phyloP scores from a whole-genome alignment of 306 rosid species.

The Begonia fuchsioides region DNA sequence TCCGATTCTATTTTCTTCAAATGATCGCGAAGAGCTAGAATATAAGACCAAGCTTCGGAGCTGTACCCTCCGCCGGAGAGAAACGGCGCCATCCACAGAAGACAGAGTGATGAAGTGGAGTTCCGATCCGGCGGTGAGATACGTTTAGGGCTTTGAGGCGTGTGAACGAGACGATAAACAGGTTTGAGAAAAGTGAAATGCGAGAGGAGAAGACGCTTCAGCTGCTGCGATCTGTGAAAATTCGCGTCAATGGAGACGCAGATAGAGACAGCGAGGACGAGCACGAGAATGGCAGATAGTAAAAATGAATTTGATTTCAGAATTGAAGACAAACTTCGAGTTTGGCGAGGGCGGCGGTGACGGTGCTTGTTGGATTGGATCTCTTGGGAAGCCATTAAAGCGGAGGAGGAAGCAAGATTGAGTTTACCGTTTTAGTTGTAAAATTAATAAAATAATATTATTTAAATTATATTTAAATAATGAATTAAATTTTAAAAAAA shows the following conservation, averaged over 20 bases:
- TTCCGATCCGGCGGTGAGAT: conserved; percentile 4
- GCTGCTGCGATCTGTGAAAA: conserved; percentile 24
- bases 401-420: background rate
- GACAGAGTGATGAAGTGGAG: conserved; percentile 24
- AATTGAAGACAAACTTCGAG: conserved; percentile 14
- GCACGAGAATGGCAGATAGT: conserved; percentile 28
- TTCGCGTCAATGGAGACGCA: conserved; percentile 28
- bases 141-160: conserved; percentile 14
- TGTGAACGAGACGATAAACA: conserved; percentile 13
- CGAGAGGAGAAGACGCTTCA: conserved; percentile 18
- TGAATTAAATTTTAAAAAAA: too few relatives aligned
- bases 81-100: conserved; percentile 84
- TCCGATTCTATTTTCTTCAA: background rate
- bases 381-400: conserved; percentile 31
- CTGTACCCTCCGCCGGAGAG: conserved; percentile 88
- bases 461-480: too few relatives aligned
- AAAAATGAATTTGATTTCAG: conserved; percentile 17
- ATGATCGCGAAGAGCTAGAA: conserved; percentile 39
- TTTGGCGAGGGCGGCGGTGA: conserved; percentile 14
- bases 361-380: conserved; percentile 9
- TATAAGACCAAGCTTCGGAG: conserved; percentile 75
- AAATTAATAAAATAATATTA: too few relatives aligned
- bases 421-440: too few relatives aligned
- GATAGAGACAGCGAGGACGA: conserved; percentile 31
- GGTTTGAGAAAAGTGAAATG: conserved; percentile 16